Evolutionary conservation across 176 grass and related monocot genomes (phyloP), one percentile per base, ranked within the genome.

Genomic region (Phyllostachys edulis): DNA sequence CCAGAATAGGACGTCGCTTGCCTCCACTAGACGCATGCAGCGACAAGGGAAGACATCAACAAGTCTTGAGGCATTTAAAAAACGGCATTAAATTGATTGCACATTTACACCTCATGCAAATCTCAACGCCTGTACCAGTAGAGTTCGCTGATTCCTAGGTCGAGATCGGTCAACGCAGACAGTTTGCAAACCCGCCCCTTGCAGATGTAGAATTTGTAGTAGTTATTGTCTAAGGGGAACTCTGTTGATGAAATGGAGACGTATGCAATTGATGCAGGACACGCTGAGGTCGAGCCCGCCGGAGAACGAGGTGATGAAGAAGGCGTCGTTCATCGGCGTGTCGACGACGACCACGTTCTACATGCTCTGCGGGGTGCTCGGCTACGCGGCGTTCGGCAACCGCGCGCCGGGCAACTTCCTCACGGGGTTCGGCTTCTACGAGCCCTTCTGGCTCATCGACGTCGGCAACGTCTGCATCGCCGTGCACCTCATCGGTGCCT

Each of bases 391-490:
- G 63, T 98, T 98, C 54, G 96, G 96, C 20, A 98, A 90, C 71
- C 3, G 71, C 1, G 96, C 96, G 1, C 96, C 96, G 5, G 96
- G 96, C 5, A 98, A 98, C 87, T 98, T 98, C 83, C 85, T 98
- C 3, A 98, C 96, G 0, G 96, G 96, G 0, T 98, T 98, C 82
- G 96, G 96, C 26, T 98, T 98, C 87, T 98, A 92, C 76, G 93
- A 98, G 16, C 96, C 96, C 0, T 98, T 93, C 86, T 98, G 96
- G 93, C 96, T 98, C 41, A 85, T 98, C 38, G 96, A 98, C 73
- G 39, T 98, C 52, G 96, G 91, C 78, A 98, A 98, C 79, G 67
- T 93, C 37, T 98, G 93, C 87, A 90, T 95, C 68, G 89, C 78
- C 50, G 80, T 98, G 29, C 96, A 98, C 82, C 93, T 98, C 70